A percentile compares a stretch with the other conserved stretches of the same genome.
Evolutionary conservation across 306 rosid genomes (phyloP).

Genomic region (Dryas octopetala): DNA sequence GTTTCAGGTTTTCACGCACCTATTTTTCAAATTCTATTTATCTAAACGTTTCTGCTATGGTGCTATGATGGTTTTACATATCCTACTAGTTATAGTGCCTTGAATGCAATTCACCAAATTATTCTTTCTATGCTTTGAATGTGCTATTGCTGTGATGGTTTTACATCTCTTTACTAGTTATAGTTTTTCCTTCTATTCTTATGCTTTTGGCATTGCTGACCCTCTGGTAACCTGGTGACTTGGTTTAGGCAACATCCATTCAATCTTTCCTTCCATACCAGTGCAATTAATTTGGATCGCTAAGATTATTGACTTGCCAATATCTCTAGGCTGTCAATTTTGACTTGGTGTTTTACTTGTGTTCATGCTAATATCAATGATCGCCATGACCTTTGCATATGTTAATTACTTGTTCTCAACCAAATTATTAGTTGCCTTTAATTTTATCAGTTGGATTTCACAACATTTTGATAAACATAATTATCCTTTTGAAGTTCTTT

Average conservation of each 20-base stretch:
- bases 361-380: not conserved
- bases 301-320: not conserved
- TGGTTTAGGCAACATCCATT: not conserved
- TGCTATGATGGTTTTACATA: not conserved
- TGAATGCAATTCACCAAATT: no score
- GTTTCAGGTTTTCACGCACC: slow-evolving; percentile 53
- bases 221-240: not conserved
- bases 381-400: not conserved
- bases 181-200: not conserved
- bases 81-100: no score
- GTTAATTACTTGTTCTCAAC: not conserved
- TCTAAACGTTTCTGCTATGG: not conserved
- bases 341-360: not conserved
- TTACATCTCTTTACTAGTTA: not conserved
- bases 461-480: not conserved
- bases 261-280: not conserved
- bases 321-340: not conserved
- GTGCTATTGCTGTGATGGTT: not conserved
- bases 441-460: not conserved
- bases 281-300: not conserved
- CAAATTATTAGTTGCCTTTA: not conserved
- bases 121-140: no score
- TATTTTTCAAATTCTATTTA: slow-evolving; percentile 1
- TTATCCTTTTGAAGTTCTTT: not conserved
- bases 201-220: not conserved